These are phyloP conservation scores for Ajuga reptans DNA, from an alignment of 305 asterid genomes.

Conservation along the genomic window DNA sequence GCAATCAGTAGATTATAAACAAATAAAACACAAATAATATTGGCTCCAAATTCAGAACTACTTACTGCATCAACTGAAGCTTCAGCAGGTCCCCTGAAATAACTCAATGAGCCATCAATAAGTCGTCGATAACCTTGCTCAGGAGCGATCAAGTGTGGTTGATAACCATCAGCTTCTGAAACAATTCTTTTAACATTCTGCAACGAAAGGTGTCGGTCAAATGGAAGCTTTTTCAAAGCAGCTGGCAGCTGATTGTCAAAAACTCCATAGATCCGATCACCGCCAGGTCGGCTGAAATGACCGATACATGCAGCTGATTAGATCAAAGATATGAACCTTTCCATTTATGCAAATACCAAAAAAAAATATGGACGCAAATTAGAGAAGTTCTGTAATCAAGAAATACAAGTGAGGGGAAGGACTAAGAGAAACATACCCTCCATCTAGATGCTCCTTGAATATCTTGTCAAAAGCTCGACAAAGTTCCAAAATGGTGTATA, in stretches of 20 bases:
- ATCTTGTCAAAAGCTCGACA: conserved; percentile 96
- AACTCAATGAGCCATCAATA: conserved; percentile 79
- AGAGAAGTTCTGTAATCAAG: not conserved
- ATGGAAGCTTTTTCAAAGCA: conserved; percentile 79
- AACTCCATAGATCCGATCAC: conserved; percentile 86
- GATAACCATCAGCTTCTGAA: conserved; percentile 97
- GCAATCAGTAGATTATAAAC: not conserved
- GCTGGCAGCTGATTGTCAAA: conserved; percentile 96
- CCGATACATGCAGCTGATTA: conserved; percentile 23
- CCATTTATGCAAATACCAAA: not conserved
- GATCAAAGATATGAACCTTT: not conserved
- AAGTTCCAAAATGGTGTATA: conserved; percentile 88
- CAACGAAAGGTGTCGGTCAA: conserved; percentile 78
- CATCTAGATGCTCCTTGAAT: conserved; percentile 92
- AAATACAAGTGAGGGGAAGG: conserved; percentile 14
- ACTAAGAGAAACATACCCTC: conserved; percentile 56
- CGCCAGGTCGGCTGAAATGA: conserved; percentile 76
- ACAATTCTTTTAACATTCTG: conserved; percentile 78
- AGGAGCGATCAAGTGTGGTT: conserved; percentile 97
- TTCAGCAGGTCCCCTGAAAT: conserved; percentile 93
- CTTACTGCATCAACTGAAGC: conserved; percentile 95
- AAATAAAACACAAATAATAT: not conserved
- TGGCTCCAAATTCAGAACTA: conserved; percentile 18
- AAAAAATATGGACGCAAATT: not conserved
- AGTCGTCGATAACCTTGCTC: conserved; percentile 96